A percentile compares a stretch with the other conserved stretches of the same genome.
These are phyloP conservation scores for Aegilops bicornis DNA, from an alignment of 176 grass and related monocot genomes.

Conservation along the genomic window DNA sequence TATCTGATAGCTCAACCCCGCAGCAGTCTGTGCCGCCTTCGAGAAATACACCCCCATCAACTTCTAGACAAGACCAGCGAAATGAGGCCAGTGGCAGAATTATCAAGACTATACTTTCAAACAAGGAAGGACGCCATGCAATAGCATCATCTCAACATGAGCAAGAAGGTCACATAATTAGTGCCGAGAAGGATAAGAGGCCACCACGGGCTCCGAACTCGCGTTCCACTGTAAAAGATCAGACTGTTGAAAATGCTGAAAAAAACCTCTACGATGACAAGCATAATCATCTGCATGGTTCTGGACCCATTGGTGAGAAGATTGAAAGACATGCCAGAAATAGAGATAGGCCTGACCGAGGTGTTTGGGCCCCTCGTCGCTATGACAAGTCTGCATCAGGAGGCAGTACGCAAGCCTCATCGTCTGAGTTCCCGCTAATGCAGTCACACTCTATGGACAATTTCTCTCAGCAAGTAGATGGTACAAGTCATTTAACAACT, in stretches of 20 bases:
- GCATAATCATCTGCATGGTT: slow-evolving; percentile 45
- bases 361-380: slow-evolving; percentile 82
- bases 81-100: slow-evolving; percentile 60
- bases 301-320: slow-evolving; percentile 53
- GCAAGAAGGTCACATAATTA: slow-evolving; percentile 43
- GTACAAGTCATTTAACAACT: slow-evolving; percentile 24
- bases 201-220: slow-evolving; percentile 52
- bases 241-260: slow-evolving; percentile 63
- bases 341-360: slow-evolving; percentile 88
- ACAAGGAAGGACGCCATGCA: slow-evolving; percentile 53
- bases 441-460: slow-evolving; percentile 47
- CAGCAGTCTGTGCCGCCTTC: slow-evolving; percentile 39
- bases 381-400: slow-evolving; percentile 58
- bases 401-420: slow-evolving; percentile 32
- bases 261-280: slow-evolving; percentile 68
- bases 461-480: slow-evolving; percentile 52
- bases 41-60: slow-evolving; percentile 43
- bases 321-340: slow-evolving; percentile 70
- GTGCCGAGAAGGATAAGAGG: slow-evolving; percentile 61
- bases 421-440: slow-evolving; percentile 39
- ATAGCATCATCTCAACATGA: slow-evolving; percentile 53
- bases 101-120: slow-evolving; percentile 73
- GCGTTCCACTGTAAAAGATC: slow-evolving; percentile 47
- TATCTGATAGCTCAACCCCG: slow-evolving; percentile 47
- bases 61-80: slow-evolving; percentile 58